Percentiles rank a stretch among this genome's conserved stretches.
Conservation (phyloP, 2,329 filamentous ascomycete genomes). For the Cladosporium colombiae region DNA sequence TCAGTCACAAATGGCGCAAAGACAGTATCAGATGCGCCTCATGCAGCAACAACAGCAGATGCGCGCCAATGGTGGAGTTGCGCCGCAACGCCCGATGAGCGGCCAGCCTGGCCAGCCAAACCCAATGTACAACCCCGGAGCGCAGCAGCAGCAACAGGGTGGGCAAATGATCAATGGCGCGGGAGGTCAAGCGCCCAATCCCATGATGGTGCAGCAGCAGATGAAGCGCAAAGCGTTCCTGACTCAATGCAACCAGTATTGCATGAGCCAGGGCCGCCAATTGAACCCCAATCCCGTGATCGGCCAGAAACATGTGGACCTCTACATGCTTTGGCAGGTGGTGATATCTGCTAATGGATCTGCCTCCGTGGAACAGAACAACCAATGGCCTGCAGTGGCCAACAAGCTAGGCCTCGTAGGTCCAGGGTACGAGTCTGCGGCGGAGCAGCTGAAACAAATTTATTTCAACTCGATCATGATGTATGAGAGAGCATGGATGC, state of each 20-base stretch:
- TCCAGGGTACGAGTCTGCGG: slow-evolving; percentile 59
- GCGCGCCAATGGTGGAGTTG: slow-evolving; percentile 42
- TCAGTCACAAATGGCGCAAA: slow-evolving; percentile 63
- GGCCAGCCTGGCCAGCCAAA: slow-evolving; percentile 33
- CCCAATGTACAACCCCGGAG: slow-evolving; percentile 29
- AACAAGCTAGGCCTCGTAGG: slow-evolving; percentile 47
- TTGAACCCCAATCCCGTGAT: slow-evolving; percentile 75
- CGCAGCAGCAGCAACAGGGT: slow-evolving; percentile 22
- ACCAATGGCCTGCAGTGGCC: slow-evolving; percentile 74
- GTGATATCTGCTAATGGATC: slow-evolving; percentile 79
- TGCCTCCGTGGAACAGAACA: slow-evolving; percentile 67
- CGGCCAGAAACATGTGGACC: slow-evolving; percentile 70
- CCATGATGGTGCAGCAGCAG: slow-evolving; percentile 26
- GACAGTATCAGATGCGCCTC: slow-evolving; percentile 82
- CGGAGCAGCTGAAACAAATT: slow-evolving; percentile 67
- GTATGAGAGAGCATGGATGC: slow-evolving; percentile 71
- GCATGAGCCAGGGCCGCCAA: slow-evolving; percentile 63
- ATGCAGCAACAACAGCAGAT: slow-evolving; percentile 72
- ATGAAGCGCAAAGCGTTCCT: slow-evolving; percentile 47
- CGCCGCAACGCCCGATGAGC: slow-evolving; percentile 30
- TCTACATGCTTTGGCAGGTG: slow-evolving; percentile 75
- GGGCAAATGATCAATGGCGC: slow-evolving; percentile 30
- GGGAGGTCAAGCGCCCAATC: slow-evolving; percentile 22
- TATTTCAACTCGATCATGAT: slow-evolving; percentile 75
- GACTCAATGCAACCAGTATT: slow-evolving; percentile 73